Base-by-base conservation (phyloP, 371 early-diverging fungal species). In the Lichtheimia hyalospora region DNA sequence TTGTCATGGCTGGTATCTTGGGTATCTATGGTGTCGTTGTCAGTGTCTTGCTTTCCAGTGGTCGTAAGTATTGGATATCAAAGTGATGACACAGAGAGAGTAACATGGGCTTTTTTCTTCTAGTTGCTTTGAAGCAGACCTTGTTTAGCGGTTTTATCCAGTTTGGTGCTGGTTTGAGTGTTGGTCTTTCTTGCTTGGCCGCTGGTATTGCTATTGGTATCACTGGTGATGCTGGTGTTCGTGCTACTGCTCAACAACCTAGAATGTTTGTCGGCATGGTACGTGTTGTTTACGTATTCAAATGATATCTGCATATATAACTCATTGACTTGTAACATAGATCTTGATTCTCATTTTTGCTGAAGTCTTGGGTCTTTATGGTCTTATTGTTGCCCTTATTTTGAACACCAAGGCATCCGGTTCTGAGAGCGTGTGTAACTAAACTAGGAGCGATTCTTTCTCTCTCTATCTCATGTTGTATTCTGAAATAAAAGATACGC, bases 1-100 rank as follows among this genome's bases (percentile, higher is more conserved):
- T 97, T 49, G 93, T 98, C 73, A 97, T 98, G 98, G 95, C 96
- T 69, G 97, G 97, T 89, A 97, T 98, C 71, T 87, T 98, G 75
- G 96, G 90, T 63, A 92, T 98, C 61, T 98, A 98, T 81, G 98
- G 98, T 61, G 85, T 98, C 27, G 97, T 97, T 13, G 93, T 96
- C 41, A 58, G 58, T 48, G 97, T 96, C 52, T 84, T 98, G 59
- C 86, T 98, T 53, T 86, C 94, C 49, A 91, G 92, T 64, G 81
- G 85, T 49, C 66, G 92, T 92, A 84, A 79, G 89, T 88, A 34
- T 8, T 34, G 34, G 8, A 34, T 34, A 8, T n/a, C n/a, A 8
- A 10, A 8, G 34, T 5, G 34, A 27, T 5, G 27, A 27, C 5
- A 27, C 3, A 3, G 7, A 27, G 27, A 27, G 27, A 2, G 4